phyloP scores from a whole-genome alignment of 2,329 filamentous ascomycete genomes.

The Ascochyta rabiei region DNA sequence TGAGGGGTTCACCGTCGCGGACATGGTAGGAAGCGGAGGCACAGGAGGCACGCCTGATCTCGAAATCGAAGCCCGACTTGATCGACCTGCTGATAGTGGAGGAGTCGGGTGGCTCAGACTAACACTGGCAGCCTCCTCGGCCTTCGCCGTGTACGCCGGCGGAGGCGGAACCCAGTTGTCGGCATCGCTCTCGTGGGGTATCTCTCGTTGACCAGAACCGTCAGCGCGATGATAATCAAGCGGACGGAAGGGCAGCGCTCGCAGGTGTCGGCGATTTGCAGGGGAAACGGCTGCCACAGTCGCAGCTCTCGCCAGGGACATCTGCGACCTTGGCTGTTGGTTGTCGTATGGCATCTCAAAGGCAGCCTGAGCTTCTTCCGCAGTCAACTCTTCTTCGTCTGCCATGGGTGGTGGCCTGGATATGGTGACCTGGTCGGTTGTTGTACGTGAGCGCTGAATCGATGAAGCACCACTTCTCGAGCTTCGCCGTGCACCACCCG shows the following conservation, averaged over 20 bases:
- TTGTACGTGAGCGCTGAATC: slow-evolving; percentile 39
- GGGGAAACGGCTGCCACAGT: slow-evolving; percentile 68
- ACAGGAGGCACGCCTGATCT: slow-evolving; percentile 7
- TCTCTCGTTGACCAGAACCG: slow-evolving; percentile 64
- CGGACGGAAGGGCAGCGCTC: slow-evolving; percentile 59
- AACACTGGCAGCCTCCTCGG: slow-evolving; percentile 47
- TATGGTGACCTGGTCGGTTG: slow-evolving; percentile 25
- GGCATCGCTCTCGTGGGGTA: slow-evolving; percentile 85
- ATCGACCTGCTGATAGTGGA: slow-evolving; percentile 27
- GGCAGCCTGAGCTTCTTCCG: slow-evolving; percentile 44
- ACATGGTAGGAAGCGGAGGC: slow-evolving; percentile 31
- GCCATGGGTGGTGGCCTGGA: slow-evolving; percentile 24
- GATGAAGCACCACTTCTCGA: slow-evolving; percentile 35
- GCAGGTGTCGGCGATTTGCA: slow-evolving; percentile 71
- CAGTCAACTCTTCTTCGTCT: slow-evolving; percentile 43
- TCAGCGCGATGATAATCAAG: slow-evolving; percentile 72
- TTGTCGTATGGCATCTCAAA: slow-evolving; percentile 51
- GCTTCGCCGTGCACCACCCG: slow-evolving; percentile 30
- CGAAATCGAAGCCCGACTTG: slow-evolving; percentile 10
- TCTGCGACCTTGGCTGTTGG: slow-evolving; percentile 48
- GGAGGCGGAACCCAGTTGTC: slow-evolving; percentile 89
- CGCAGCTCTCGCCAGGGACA: slow-evolving; percentile 51
- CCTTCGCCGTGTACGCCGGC: slow-evolving; percentile 75
- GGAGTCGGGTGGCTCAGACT: slow-evolving; percentile 45
- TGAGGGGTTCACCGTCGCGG: slow-evolving; percentile 27